Evolutionary conservation across 2,329 filamentous ascomycete genomes (phyloP).

Genomic region (Ophiocordyceps sinensis): DNA sequence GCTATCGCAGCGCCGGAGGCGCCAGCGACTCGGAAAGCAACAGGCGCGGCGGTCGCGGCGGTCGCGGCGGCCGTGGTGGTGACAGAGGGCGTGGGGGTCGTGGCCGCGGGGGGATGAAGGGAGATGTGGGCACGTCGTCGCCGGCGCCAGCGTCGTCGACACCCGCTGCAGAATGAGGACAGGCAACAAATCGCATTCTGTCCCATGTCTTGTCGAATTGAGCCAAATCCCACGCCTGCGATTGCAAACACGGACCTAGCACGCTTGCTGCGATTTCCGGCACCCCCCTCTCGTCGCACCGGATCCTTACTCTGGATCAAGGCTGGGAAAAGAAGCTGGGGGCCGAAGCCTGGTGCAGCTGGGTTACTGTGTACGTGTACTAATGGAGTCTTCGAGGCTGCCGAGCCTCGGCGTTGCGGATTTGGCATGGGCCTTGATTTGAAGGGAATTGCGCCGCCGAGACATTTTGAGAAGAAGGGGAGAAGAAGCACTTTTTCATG

Average conservation of each 20-base stretch:
- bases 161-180: constrained; percentile 24
- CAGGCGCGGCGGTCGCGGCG: constrained; percentile 40
- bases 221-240: not conserved
- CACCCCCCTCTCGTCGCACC: constrained; percentile 4
- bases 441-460: constrained; percentile 15
- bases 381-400: constrained; percentile 20
- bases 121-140: constrained; percentile 39
- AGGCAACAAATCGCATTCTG: too few species aligned
- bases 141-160: constrained; percentile 33
- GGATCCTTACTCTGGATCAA: constrained; percentile 9
- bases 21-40: constrained; percentile 54
- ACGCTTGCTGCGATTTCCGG: not conserved
- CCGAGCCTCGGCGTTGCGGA: constrained; percentile 13
- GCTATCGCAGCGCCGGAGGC: constrained; percentile 72
- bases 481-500: not conserved
- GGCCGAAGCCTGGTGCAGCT: constrained; percentile 4
- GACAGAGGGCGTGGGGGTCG: constrained; percentile 43
- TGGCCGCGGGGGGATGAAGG: constrained; percentile 43
- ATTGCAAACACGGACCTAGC: not conserved
- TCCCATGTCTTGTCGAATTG: not conserved
- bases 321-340: constrained; percentile 3
- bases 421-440: constrained; percentile 16
- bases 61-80: constrained; percentile 41
- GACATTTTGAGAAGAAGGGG: not conserved
- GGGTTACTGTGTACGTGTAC: constrained; percentile 17